A percentile compares a stretch with the other conserved stretches of the same genome.
These are phyloP conservation scores for Xylariaceae sp. DNA, from an alignment of 2,329 filamentous ascomycete genomes.

Conservation along the genomic window DNA sequence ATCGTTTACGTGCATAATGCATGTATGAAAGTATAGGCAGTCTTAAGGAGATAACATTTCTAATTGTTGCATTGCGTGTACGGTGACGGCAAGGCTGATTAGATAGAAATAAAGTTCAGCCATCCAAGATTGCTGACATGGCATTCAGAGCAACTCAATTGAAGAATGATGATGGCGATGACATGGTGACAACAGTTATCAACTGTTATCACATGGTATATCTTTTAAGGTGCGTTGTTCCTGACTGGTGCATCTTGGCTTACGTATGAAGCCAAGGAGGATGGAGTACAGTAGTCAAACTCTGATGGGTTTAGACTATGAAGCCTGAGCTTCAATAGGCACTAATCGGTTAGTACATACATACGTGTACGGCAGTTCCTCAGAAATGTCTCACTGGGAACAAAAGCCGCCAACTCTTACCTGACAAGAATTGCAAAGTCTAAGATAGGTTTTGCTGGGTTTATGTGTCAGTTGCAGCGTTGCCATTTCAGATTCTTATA, in stretches of 20 bases:
- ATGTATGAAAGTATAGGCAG: not conserved
- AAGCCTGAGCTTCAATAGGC: not conserved
- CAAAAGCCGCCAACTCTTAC: not conserved
- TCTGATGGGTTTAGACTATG: not conserved
- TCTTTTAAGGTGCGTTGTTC: slow-evolving; percentile 6
- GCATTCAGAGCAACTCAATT: not conserved
- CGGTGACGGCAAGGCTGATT: slow-evolving; percentile 16
- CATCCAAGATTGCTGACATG: not conserved
- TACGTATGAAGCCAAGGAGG: slow-evolving; percentile 12
- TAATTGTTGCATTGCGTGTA: not conserved
- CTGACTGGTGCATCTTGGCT: slow-evolving; percentile 20
- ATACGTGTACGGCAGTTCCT: not conserved
- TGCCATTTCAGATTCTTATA: too few relatives aligned
- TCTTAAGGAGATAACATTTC: not conserved
- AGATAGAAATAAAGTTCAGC: slow-evolving; percentile 1
- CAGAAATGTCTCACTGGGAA: not conserved
- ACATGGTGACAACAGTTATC: too few relatives aligned
- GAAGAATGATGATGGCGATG: not conserved
- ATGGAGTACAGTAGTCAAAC: slow-evolving; percentile 3
- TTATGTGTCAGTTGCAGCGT: not conserved
- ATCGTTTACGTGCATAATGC: slow-evolving; percentile 1
- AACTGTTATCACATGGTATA: slow-evolving; percentile 1
- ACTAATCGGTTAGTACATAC: too few relatives aligned
- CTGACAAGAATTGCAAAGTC: not conserved
- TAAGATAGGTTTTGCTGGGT: not conserved